These are phyloP conservation scores for Saccharomyces uvarum DNA, from an alignment of 1,139 yeast species.

Conservation along the genomic window DNA sequence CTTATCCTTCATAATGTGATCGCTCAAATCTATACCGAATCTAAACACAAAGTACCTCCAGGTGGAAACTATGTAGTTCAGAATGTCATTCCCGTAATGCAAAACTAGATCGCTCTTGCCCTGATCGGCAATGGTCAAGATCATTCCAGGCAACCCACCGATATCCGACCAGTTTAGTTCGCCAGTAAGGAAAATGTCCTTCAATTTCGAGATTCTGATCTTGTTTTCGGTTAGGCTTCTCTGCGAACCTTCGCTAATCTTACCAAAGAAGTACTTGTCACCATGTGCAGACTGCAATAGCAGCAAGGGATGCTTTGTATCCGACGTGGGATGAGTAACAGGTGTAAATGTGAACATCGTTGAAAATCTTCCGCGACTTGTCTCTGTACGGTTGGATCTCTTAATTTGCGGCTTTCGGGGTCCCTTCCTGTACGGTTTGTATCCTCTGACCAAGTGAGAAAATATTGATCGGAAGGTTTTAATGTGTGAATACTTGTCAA, in stretches of 20 bases:
- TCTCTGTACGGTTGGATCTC: neutral
- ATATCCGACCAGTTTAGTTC: slow-evolving; percentile 60
- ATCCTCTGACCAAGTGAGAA: neutral
- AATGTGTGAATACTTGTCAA: neutral
- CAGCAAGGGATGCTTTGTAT: slow-evolving; percentile 53
- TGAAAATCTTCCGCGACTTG: slow-evolving; percentile 4
- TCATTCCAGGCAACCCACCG: slow-evolving; percentile 86
- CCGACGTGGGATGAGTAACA: slow-evolving; percentile 52
- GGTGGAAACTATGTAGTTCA: slow-evolving; percentile 56
- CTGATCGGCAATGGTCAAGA: slow-evolving; percentile 78
- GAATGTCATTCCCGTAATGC: slow-evolving; percentile 38
- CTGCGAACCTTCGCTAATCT: slow-evolving; percentile 80
- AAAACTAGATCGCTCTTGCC: slow-evolving; percentile 47
- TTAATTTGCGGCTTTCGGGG: neutral
- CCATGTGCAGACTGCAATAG: slow-evolving; percentile 42
- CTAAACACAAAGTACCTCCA: slow-evolving; percentile 91
- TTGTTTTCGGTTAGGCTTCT: slow-evolving; percentile 53
- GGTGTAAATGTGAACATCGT: slow-evolving; percentile 34
- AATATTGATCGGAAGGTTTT: neutral
- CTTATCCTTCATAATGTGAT: slow-evolving; percentile 36
- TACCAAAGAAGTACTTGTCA: slow-evolving; percentile 65
- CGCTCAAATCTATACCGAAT: slow-evolving; percentile 55
- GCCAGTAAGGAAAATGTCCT: slow-evolving; percentile 71
- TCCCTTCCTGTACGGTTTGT: neutral
- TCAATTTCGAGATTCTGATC: slow-evolving; percentile 46